A percentile compares a stretch with the other conserved stretches of the same genome.
phyloP scores from a whole-genome alignment of 2,329 filamentous ascomycete genomes.

The Cladophialophora psammophila region DNA sequence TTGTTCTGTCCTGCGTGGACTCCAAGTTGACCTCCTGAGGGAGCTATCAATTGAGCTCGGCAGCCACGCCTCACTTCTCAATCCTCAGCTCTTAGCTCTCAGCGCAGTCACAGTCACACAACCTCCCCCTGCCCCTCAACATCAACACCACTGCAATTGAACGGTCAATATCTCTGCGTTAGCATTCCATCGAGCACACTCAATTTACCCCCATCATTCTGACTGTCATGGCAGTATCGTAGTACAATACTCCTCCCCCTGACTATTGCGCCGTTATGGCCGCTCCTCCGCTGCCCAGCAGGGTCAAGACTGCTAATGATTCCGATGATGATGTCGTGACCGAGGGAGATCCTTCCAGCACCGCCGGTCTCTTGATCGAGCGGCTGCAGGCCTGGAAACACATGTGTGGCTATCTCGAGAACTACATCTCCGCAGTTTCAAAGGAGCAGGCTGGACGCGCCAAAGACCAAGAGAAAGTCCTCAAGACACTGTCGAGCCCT shows the following conservation, averaged over 20 bases:
- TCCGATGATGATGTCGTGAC: conserved; percentile 66
- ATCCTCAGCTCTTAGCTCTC: not conserved
- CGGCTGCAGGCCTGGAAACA: conserved; percentile 96
- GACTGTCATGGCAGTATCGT: conserved; percentile 32
- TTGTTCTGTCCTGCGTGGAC: not conserved
- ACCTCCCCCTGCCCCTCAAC: not conserved
- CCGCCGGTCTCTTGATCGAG: conserved; percentile 81
- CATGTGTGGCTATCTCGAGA: conserved; percentile 86
- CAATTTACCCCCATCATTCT: conserved; percentile 1
- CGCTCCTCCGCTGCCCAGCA: conserved; percentile 26
- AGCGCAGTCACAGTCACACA: not conserved
- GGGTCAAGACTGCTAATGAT: conserved; percentile 36
- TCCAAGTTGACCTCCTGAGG: not conserved
- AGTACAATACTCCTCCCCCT: conserved; percentile 33
- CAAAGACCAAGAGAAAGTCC: conserved; percentile 86
- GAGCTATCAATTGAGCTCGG: not conserved
- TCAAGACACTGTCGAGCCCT: conserved; percentile 89
- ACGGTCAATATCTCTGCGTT: conserved; percentile 1
- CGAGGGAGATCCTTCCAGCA: conserved; percentile 70
- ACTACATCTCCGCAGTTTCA: conserved; percentile 84
- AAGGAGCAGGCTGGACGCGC: conserved; percentile 84
- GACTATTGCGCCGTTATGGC: conserved; percentile 32
- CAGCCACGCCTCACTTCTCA: not conserved
- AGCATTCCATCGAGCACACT: conserved; percentile 7
- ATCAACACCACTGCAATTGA: not conserved